These are phyloP conservation scores for Pachysandra terminalis DNA, from an alignment of 164 flowering plant species.

Conservation along the genomic window DNA sequence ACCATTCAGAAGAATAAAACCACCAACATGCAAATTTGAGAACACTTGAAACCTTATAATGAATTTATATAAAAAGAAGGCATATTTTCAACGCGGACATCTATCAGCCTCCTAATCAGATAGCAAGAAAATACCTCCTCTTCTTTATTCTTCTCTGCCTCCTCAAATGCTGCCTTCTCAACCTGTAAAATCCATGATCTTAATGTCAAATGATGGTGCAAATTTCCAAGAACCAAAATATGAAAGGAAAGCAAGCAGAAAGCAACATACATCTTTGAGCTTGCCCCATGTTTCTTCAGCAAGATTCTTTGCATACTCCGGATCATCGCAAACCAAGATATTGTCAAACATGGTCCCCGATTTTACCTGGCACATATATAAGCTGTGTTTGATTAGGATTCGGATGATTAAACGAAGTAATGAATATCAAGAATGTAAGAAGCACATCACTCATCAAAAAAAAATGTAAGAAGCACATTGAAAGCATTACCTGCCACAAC, in stretches of 20 bases:
- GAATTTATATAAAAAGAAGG: background rate
- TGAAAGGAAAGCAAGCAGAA: background rate
- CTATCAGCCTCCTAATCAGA: no score
- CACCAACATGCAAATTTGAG: background rate
- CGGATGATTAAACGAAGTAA: background rate
- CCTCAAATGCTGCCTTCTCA: constrained; percentile 92
- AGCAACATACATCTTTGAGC: constrained; percentile 59
- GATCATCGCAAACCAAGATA: constrained; percentile 71
- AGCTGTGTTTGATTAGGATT: background rate
- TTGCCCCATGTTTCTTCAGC: constrained; percentile 96
- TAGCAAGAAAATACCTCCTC: constrained; percentile 54
- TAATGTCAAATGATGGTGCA: constrained; percentile 1
- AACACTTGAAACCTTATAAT: background rate
- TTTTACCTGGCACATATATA: constrained; percentile 60
- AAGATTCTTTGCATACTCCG: constrained; percentile 80
- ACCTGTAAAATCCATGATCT: constrained; percentile 45
- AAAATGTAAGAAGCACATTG: background rate
- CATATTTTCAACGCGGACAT: no score
- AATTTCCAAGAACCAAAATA: background rate
- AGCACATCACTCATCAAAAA: background rate
- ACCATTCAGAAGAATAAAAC: no score
- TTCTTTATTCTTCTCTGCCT: constrained; percentile 82
- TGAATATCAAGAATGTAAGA: background rate
- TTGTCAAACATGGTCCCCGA: constrained; percentile 93
- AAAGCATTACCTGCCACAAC: constrained; percentile 73